These are phyloP conservation scores for Cucurbita maxima DNA, from an alignment of 306 rosid species.

Conservation along the genomic window DNA sequence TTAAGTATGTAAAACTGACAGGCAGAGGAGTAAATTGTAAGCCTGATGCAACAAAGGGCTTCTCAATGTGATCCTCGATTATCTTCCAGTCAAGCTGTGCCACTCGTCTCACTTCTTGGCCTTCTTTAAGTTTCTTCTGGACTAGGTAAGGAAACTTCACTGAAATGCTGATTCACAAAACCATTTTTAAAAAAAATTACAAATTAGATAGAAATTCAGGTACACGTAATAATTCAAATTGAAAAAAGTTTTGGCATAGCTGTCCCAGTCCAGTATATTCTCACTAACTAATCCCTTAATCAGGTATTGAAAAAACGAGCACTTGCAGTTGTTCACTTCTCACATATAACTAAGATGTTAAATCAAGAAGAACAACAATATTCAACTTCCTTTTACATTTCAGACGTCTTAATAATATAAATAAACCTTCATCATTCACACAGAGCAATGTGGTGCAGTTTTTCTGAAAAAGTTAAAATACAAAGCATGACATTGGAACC, in stretches of 20 bases:
- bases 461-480: background rate
- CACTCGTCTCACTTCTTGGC: conserved; percentile 87
- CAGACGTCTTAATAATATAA: background rate
- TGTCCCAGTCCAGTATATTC: background rate
- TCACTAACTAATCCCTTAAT: background rate
- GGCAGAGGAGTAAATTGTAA: conserved; percentile 77
- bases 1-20: conserved; percentile 29
- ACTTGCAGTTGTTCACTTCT: background rate
- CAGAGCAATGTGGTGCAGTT: background rate
- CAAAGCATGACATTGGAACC: background rate
- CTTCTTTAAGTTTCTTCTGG: conserved; percentile 56
- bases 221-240: background rate
- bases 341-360: background rate
- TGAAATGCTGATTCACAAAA: conserved; percentile 42
- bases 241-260: background rate
- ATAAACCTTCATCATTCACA: background rate
- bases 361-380: background rate
- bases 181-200: background rate
- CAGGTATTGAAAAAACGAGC: background rate
- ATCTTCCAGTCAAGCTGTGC: conserved; percentile 84
- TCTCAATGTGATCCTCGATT: conserved; percentile 39
- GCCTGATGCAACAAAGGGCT: conserved; percentile 74
- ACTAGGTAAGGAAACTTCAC: conserved; percentile 83
- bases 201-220: background rate
- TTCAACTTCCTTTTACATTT: background rate